phyloP scores from a whole-genome alignment of 2,329 filamentous ascomycete species.

The Nothophaeocryptopus gaeumannii region DNA sequence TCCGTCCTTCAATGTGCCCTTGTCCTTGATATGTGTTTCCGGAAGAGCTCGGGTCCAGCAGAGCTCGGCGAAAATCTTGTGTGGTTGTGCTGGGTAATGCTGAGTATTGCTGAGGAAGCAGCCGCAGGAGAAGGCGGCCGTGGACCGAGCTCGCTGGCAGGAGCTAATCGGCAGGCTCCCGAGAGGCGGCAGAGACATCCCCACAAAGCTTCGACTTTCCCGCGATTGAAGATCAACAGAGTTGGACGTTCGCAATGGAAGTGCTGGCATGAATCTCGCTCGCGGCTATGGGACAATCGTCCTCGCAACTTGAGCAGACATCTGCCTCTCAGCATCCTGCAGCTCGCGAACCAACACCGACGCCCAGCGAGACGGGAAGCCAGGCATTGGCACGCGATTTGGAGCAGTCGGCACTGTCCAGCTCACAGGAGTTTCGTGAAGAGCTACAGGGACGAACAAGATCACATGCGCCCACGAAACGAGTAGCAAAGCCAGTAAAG shows the following conservation, averaged over 20 bases:
- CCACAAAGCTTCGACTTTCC: too few relatives aligned
- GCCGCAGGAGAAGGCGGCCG: too few relatives aligned
- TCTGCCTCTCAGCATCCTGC: conserved; percentile 6
- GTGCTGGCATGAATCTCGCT: not conserved
- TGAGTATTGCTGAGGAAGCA: conserved; percentile 5
- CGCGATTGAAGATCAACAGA: too few relatives aligned
- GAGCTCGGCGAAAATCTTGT: not conserved
- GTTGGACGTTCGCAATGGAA: not conserved
- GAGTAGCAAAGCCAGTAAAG: too few relatives aligned
- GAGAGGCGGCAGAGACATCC: too few relatives aligned
- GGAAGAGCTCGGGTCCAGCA: too few relatives aligned
- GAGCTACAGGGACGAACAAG: too few relatives aligned
- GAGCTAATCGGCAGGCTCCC: too few relatives aligned
- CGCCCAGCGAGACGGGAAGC: conserved; percentile 8
- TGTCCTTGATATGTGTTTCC: too few relatives aligned
- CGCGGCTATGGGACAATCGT: conserved; percentile 14
- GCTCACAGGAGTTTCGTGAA: not conserved
- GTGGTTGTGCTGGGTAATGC: too few relatives aligned
- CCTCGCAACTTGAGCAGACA: conserved; percentile 14
- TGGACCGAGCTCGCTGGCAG: too few relatives aligned
- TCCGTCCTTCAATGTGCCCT: not conserved
- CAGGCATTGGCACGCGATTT: conserved; percentile 12
- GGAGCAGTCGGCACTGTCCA: conserved; percentile 4
- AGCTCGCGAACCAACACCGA: conserved; percentile 4
- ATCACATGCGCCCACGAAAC: too few relatives aligned